Conservation (phyloP, 495 filamentous ascomycete species). For the Glonium stellatum region DNA sequence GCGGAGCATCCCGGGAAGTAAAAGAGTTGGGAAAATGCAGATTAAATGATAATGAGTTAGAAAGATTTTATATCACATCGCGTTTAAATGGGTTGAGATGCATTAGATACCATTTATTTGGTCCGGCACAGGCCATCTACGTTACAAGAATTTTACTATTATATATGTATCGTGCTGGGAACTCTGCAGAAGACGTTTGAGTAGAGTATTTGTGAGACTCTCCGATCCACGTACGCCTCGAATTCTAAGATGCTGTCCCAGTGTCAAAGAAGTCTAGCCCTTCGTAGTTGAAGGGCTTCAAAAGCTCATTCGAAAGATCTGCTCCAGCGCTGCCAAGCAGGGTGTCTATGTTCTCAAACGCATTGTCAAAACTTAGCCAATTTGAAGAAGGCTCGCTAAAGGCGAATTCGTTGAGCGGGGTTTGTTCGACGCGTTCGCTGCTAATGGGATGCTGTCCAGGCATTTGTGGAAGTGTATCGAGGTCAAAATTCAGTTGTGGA, state of each 20-base stretch:
- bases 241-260: neutral
- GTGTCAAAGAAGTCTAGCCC: constrained; percentile 21
- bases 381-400: constrained; percentile 19
- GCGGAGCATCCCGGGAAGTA: neutral
- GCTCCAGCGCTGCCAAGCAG: constrained; percentile 28
- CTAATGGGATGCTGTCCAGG: constrained; percentile 27
- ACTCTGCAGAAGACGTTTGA: no score
- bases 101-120: no score
- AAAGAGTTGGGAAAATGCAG: no score
- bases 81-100: no score
- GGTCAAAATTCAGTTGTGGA: constrained; percentile 8
- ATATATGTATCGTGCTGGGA: no score
- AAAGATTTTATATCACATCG: no score
- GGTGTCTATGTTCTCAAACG: constrained; percentile 30
- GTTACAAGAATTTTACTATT: no score
- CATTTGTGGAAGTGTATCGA: constrained; percentile 16
- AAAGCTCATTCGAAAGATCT: constrained; percentile 28
- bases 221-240: no score
- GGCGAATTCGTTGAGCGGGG: constrained; percentile 13
- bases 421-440: constrained; percentile 19
- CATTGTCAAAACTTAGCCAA: constrained; percentile 29
- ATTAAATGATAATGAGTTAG: no score
- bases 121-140: no score
- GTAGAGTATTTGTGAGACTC: no score
- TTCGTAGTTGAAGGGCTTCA: constrained; percentile 27